phyloP scores from a whole-genome alignment of 495 filamentous ascomycete species.

The Barbatosphaeria neglecta region DNA sequence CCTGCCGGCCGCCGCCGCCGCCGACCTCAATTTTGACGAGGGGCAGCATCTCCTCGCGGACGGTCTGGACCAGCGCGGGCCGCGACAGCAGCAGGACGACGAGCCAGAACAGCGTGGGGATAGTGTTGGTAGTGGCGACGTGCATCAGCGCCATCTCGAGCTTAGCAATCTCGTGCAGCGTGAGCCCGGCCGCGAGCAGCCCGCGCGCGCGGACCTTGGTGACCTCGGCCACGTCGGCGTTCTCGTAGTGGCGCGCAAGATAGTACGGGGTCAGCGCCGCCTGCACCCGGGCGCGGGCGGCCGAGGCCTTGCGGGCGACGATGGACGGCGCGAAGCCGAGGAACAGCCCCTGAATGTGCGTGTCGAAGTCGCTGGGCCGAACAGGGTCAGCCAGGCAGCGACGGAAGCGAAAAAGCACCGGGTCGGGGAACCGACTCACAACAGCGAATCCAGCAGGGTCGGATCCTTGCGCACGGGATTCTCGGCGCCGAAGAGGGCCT shows the following conservation, averaged over 20 bases:
- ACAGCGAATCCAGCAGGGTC: conserved; percentile 7
- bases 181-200: conserved; percentile 1
- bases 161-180: conserved; percentile 1
- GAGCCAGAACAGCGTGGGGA: conserved; percentile 10
- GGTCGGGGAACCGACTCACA: background rate
- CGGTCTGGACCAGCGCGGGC: conserved; percentile 1
- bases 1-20: background rate
- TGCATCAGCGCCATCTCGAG: conserved; percentile 6
- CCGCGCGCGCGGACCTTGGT: background rate
- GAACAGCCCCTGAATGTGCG: conserved; percentile 15
- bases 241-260: background rate
- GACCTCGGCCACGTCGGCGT: conserved; percentile 1
- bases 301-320: conserved; percentile 18
- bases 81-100: conserved; percentile 6
- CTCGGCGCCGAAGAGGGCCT: conserved; percentile 15
- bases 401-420: conserved; percentile 6
- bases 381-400: background rate
- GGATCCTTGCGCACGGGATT: conserved; percentile 15
- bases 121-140: conserved; percentile 7
- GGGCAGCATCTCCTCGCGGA: conserved; percentile 5
- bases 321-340: conserved; percentile 14
- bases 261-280: conserved; percentile 3
- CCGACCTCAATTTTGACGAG: background rate
- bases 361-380: conserved; percentile 12
- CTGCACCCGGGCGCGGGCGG: conserved; percentile 9